Conservation (phyloP, 768 basidiomycete species). For the Leccinum fibrillosum region DNA sequence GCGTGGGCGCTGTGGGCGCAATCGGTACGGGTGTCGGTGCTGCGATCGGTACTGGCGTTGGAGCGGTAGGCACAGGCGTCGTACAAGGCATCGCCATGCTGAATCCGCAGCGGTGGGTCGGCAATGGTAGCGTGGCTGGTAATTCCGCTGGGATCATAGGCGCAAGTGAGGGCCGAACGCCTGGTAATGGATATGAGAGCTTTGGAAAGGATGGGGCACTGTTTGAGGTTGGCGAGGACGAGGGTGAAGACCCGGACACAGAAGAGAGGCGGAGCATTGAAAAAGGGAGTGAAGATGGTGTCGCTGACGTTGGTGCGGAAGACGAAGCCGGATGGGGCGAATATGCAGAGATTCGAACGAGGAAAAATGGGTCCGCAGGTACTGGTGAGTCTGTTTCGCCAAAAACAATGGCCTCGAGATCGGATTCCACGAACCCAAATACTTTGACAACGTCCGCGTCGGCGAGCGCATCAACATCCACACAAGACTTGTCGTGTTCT, state of each 20-base stretch:
- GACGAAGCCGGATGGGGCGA: constrained; percentile 28
- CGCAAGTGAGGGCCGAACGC: not conserved
- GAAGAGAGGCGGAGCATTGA: constrained; percentile 17
- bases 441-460: not conserved
- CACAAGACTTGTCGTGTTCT: not conserved
- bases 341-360: constrained; percentile 9
- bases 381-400: not conserved
- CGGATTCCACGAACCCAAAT: not conserved
- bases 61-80: constrained; percentile 62
- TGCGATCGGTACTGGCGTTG: constrained; percentile 54
- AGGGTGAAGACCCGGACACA: constrained; percentile 20
- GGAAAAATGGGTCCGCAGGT: not conserved
- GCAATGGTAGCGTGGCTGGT: constrained; percentile 25
- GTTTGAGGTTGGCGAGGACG: constrained; percentile 49
- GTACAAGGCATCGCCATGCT: constrained; percentile 86
- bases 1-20: constrained; percentile 66
- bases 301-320: not conserved
- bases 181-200: constrained; percentile 20
- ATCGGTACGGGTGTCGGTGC: constrained; percentile 64
- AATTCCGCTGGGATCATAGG: not conserved
- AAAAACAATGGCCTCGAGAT: not conserved
- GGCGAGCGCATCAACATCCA: not conserved
- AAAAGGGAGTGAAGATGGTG: not conserved
- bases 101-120: constrained; percentile 85
- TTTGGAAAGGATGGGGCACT: constrained; percentile 37